phyloP scores from a whole-genome alignment of 352 stramenopile genomes.

The Phytophthora sp. region DNA sequence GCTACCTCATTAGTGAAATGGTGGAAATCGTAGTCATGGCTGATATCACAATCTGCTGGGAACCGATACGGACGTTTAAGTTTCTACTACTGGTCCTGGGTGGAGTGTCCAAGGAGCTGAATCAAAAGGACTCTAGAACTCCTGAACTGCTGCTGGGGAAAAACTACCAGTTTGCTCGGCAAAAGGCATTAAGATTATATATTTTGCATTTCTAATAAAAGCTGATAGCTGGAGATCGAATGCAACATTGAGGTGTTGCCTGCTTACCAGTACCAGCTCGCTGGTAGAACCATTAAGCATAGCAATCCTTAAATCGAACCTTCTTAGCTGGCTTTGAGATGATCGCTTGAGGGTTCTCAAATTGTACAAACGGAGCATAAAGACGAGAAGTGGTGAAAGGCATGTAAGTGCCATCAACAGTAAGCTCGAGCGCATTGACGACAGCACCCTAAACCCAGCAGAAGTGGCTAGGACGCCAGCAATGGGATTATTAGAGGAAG shows the following conservation, averaged over 20 bases:
- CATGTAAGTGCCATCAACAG: too few species aligned
- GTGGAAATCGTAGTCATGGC: not conserved
- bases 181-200: not conserved
- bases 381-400: too few species aligned
- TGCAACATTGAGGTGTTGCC: too few species aligned
- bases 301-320: not conserved
- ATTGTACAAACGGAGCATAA: too few species aligned
- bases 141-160: not conserved
- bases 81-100: not conserved
- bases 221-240: not conserved
- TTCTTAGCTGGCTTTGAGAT: too few species aligned
- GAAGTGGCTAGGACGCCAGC: not conserved
- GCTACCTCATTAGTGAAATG: not conserved
- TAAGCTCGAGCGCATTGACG: too few species aligned
- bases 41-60: not conserved
- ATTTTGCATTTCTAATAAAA: not conserved
- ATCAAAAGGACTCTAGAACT: not conserved
- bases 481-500: not conserved
- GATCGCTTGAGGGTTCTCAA: too few species aligned
- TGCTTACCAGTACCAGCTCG: not conserved
- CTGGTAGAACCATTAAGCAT: not conserved
- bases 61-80: not conserved
- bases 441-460: not conserved
- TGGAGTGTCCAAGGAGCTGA: not conserved
- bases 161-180: not conserved